Percentiles rank a stretch among this genome's conserved stretches.
Conservation (phyloP, 2,329 filamentous ascomycete species). For the Trichoderma breve region DNA sequence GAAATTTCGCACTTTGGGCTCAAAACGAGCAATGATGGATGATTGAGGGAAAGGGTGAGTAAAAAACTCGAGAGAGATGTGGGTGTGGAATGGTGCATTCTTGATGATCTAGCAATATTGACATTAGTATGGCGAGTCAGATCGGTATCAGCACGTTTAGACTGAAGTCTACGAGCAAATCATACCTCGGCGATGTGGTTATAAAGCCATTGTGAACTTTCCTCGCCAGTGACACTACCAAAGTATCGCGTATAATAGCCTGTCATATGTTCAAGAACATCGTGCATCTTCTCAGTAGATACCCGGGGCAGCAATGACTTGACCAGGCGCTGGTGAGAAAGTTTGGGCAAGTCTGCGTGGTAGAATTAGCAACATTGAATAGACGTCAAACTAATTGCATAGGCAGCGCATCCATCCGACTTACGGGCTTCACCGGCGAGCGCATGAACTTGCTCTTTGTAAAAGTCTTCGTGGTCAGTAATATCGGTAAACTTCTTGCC, state of each 20-base stretch:
- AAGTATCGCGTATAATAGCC: constrained; percentile 62
- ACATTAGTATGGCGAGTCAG: background rate
- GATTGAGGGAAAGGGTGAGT: constrained; percentile 67
- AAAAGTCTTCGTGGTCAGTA: constrained; percentile 58
- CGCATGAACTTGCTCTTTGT: constrained; percentile 26
- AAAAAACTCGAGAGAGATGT: constrained; percentile 44
- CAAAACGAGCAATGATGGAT: constrained; percentile 68
- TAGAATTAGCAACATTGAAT: background rate
- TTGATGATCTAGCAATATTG: constrained; percentile 30
- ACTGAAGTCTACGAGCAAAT: constrained; percentile 30
- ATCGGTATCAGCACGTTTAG: constrained; percentile 51
- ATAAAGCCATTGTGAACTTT: constrained; percentile 13
- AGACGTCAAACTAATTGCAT: background rate
- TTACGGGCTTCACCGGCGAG: constrained; percentile 33
- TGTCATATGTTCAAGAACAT: constrained; percentile 61
- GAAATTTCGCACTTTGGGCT: constrained; percentile 37
- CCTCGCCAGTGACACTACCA: constrained; percentile 16
- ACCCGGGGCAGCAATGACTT: constrained; percentile 56
- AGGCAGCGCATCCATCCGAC: background rate
- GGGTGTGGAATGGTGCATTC: constrained; percentile 34
- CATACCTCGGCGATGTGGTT: constrained; percentile 29
- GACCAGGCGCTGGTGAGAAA: constrained; percentile 53
- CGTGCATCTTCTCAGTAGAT: constrained; percentile 61
- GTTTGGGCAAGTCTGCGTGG: constrained; percentile 33
- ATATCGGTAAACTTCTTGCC: constrained; percentile 73